phyloP scores from a whole-genome alignment of 1,139 yeast genomes.

The Sugiyamaella neomexicana region DNA sequence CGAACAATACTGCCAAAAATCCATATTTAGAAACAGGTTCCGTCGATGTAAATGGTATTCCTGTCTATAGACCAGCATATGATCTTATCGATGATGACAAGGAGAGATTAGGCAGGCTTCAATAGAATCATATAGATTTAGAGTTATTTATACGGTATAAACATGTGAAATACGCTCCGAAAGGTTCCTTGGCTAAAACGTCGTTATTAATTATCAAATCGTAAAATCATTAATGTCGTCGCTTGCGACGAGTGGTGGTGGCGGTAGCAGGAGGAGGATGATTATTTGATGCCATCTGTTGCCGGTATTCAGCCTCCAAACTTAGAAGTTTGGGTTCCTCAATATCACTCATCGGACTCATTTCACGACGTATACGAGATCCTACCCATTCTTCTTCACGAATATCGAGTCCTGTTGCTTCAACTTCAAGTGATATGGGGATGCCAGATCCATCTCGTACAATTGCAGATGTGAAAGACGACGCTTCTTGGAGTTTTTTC shows the following conservation, averaged over 20 bases:
- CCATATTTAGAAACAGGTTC: constrained; percentile 49
- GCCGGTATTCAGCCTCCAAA: neutral
- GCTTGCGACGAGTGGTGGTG: constrained; percentile 10
- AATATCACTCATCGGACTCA: constrained; percentile 28
- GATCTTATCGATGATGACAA: constrained; percentile 58
- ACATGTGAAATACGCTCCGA: neutral
- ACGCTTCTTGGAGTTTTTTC: neutral
- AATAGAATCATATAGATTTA: neutral
- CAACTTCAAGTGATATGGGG: constrained; percentile 18
- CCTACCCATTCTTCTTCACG: constrained; percentile 25
- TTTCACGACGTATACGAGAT: constrained; percentile 23
- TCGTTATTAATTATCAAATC: neutral
- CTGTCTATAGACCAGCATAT: constrained; percentile 61
- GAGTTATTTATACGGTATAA: neutral
- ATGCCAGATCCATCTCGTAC: constrained; percentile 11
- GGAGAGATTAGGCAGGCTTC: constrained; percentile 53
- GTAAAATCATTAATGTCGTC: neutral
- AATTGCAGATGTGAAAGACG: neutral
- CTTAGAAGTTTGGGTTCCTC: constrained; percentile 25
- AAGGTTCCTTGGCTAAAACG: neutral
- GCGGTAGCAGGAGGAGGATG: neutral
- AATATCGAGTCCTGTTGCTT: constrained; percentile 24
- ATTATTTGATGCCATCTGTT: neutral
- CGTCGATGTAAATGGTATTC: constrained; percentile 27
- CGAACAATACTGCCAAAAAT: constrained; percentile 62